Evolutionary conservation across 805 yeast species (phyloP), one percentile per base, ranked within the genome.

Genomic region (Schwanniomyces sp.): DNA sequence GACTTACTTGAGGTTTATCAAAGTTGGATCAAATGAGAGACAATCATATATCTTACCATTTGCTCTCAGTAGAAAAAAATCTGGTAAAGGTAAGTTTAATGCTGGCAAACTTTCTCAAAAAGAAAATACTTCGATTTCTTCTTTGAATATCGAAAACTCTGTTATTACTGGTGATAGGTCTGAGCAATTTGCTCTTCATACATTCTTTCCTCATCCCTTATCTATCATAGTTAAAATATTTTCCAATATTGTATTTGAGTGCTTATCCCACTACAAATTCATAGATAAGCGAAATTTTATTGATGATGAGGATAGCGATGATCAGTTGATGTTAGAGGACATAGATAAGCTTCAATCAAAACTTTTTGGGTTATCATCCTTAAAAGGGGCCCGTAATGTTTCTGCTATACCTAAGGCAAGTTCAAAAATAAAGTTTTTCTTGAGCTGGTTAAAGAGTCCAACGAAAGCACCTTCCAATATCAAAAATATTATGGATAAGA

Each of bases 201-300:
- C 78, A 1, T 73, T 74, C 55, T 72, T 74, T 59, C 79, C 78
- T 1, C 55, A 55, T 16, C 78, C 78, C 1, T 26, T 74, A 9
- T 66, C 75, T 12, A 29, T 54, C 2, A 1, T 66, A 0, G 63
- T 71, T 1, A 55, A 58, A 41, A 3, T 57, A 0, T 5, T 62
- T 0, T 36, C 66, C 0, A 42, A 50, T 14, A 25, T 46, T 1
- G 44, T 63, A 0, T 72, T 73, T 45, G 45, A 52, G 5, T 27
- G 57, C 1, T 40, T 59, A 5, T 58, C 57, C 12, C 54, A 51
- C 34, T 52, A 60, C 40, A 51, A 59, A 8, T 30, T 64, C 5
- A 17, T 70, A 16, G 61, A 67, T 43, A 44, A 45, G 17, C 50
- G 55, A 34, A 62, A 60, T 48, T 67, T 56, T 40, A 54, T 49